A percentile compares a stretch with the other conserved stretches of the same genome.
These are phyloP conservation scores for Tillandsia leiboldiana DNA, from an alignment of 176 grass and related monocot species.

Conservation along the genomic window DNA sequence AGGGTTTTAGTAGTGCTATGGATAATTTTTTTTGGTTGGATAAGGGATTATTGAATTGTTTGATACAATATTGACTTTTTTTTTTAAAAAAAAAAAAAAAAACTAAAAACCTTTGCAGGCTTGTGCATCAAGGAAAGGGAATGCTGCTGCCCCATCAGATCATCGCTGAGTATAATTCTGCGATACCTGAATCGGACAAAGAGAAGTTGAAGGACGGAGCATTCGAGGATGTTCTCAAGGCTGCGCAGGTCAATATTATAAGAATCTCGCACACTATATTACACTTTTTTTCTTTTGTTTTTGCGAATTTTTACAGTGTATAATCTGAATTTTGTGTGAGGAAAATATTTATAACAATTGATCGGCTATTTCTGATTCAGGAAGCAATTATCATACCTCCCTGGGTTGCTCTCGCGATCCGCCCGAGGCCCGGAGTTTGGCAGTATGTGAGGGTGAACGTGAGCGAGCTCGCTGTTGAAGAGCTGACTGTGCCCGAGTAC, in stretches of 20 bases:
- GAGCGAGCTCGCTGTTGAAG: conserved; percentile 78
- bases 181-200: conserved; percentile 59
- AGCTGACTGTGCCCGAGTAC: conserved; percentile 85
- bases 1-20: neutral
- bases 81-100: too few relatives aligned
- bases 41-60: too few relatives aligned
- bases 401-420: conserved; percentile 86
- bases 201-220: conserved; percentile 88
- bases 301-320: too few relatives aligned
- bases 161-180: conserved; percentile 64
- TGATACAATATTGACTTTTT: too few relatives aligned
- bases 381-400: conserved; percentile 83
- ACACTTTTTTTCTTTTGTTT: too few relatives aligned
- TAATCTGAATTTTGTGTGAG: too few relatives aligned
- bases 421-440: conserved; percentile 92
- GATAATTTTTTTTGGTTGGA: too few relatives aligned
- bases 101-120: conserved; percentile 23
- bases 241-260: conserved; percentile 52
- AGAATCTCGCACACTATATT: too few relatives aligned
- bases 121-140: conserved; percentile 81
- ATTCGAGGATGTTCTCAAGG: conserved; percentile 89
- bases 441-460: conserved; percentile 79
- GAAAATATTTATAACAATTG: neutral
- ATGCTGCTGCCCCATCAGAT: conserved; percentile 95
- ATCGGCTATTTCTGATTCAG: conserved; percentile 21